phyloP scores from a whole-genome alignment of 495 filamentous ascomycete species.

The Penicillium goetzii region DNA sequence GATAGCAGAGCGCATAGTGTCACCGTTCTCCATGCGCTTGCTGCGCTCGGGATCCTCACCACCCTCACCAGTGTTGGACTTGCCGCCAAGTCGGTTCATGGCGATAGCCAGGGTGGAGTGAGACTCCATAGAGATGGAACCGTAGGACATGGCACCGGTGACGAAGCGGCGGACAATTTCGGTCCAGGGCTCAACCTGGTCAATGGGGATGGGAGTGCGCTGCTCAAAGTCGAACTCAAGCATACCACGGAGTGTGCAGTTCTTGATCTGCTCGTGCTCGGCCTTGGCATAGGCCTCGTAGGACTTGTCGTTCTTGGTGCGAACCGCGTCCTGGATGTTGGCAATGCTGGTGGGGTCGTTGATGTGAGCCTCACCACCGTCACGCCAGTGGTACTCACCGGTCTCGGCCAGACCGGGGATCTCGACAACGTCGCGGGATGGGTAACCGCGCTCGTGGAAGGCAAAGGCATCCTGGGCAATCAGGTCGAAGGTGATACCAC shows the following conservation, averaged over 20 bases:
- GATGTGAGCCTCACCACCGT: slow-evolving; percentile 96
- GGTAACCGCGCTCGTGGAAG: slow-evolving; percentile 94
- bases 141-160: slow-evolving; percentile 99
- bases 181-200: slow-evolving; percentile 98
- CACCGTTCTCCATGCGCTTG: slow-evolving; percentile 83
- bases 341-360: slow-evolving; percentile 96
- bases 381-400: slow-evolving; percentile 99
- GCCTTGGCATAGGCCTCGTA: slow-evolving; percentile 96
- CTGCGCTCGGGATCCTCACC: slow-evolving; percentile 96
- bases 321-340: slow-evolving; percentile 97
- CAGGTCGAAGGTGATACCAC: slow-evolving; percentile 92
- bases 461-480: slow-evolving; percentile 97
- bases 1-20: slow-evolving; percentile 98
- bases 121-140: slow-evolving; percentile 99
- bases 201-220: slow-evolving; percentile 83
- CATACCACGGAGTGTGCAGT: slow-evolving; percentile 94
- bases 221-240: slow-evolving; percentile 98
- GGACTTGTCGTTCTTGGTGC: slow-evolving; percentile 99
- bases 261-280: slow-evolving; percentile 97
- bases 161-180: slow-evolving; percentile 97
- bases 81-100: slow-evolving; percentile 97
- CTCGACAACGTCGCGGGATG: slow-evolving; percentile 75
- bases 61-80: slow-evolving; percentile 99
- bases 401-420: slow-evolving; percentile 89
- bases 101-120: slow-evolving; percentile 97